Conservation (phyloP, 306 rosid species). For the Citrullus colocynthis region DNA sequence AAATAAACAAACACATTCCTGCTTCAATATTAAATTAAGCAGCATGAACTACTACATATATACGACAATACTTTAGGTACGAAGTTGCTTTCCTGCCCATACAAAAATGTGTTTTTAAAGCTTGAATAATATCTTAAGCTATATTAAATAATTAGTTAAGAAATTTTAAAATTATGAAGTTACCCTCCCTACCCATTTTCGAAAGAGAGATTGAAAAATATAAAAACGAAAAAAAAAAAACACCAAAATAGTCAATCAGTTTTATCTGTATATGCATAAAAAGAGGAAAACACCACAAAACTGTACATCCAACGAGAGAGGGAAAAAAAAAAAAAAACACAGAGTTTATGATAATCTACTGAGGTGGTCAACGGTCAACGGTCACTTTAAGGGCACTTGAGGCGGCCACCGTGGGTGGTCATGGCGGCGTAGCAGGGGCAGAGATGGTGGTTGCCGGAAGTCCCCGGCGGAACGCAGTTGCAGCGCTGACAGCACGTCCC, state of each 20-base stretch:
- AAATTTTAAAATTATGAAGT: too few relatives aligned
- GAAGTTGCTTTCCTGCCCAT: too few relatives aligned
- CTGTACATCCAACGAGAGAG: background rate
- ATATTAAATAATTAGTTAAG: too few relatives aligned
- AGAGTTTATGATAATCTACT: background rate
- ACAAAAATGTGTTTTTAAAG: too few relatives aligned
- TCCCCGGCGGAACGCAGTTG: conserved; percentile 69
- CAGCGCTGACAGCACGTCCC: conserved; percentile 62
- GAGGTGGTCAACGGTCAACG: background rate
- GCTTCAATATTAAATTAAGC: too few relatives aligned
- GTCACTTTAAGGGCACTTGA: conserved; percentile 45
- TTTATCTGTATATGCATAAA: too few relatives aligned
- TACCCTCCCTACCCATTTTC: background rate
- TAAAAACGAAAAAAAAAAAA: too few relatives aligned
- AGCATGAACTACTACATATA: too few relatives aligned
- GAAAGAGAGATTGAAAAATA: background rate
- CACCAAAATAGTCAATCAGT: background rate
- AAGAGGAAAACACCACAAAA: background rate
- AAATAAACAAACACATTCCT: too few relatives aligned
- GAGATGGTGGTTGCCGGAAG: conserved; percentile 40
- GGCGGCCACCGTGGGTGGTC: conserved; percentile 59
- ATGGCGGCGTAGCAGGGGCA: conserved; percentile 57
- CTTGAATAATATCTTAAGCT: too few relatives aligned
- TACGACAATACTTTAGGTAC: too few relatives aligned
- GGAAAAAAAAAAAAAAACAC: background rate